A percentile compares a stretch with the other conserved stretches of the same genome.
Conservation (phyloP, 306 rosid genomes). For the Clitoria ternatea region DNA sequence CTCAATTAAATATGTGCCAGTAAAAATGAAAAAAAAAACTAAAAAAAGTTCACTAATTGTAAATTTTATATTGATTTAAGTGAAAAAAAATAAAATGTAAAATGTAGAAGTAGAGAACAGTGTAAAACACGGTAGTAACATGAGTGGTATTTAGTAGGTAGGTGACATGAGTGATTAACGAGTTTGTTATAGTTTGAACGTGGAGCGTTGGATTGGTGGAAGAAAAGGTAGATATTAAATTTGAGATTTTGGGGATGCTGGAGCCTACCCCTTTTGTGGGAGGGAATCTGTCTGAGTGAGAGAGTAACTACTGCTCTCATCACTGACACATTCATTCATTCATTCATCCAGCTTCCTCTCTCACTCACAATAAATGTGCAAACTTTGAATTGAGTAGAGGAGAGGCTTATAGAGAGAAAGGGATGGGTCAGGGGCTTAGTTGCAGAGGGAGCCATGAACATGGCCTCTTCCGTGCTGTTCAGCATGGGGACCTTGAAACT, state of each 20-base stretch:
- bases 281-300: conserved; percentile 56
- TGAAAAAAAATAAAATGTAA: too few species aligned
- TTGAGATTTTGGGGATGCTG: background rate
- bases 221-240: conserved; percentile 2
- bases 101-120: too few species aligned
- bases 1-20: too few species aligned
- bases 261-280: conserved; percentile 3
- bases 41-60: too few species aligned
- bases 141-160: too few species aligned
- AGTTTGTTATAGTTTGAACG: conserved; percentile 1
- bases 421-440: conserved; percentile 95
- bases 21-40: too few species aligned
- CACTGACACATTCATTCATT: conserved; percentile 65
- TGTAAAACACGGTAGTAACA: too few species aligned
- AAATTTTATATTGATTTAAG: too few species aligned
- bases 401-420: too few species aligned
- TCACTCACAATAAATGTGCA: conserved; percentile 42
- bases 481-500: conserved; percentile 57
- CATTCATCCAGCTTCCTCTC: conserved; percentile 17
- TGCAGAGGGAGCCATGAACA: conserved; percentile 67
- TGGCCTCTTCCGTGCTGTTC: conserved; percentile 79
- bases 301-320: conserved; percentile 24
- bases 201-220: background rate
- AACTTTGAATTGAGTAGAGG: conserved; percentile 23
- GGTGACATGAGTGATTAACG: conserved; percentile 1